phyloP scores from a whole-genome alignment of 1,284 basidiomycete species.

The Malassezia dermatis region DNA sequence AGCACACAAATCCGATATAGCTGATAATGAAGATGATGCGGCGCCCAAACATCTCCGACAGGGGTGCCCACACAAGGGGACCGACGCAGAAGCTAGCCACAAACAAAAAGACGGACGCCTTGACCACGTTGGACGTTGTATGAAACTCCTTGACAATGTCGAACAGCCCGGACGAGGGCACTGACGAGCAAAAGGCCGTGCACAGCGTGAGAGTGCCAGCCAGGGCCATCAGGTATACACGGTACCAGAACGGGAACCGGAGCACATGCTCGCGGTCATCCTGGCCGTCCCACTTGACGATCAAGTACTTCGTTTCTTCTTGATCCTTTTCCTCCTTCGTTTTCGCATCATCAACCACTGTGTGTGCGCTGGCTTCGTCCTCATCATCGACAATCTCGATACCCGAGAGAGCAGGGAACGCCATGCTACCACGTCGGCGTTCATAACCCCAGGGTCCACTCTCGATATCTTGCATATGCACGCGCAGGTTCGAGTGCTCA shows the following conservation, averaged over 20 bases:
- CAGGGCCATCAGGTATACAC: conserved; percentile 60
- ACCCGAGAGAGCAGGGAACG: not conserved
- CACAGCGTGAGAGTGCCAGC: conserved; percentile 60
- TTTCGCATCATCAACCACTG: not conserved
- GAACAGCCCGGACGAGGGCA: conserved; percentile 61
- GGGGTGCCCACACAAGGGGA: conserved; percentile 56
- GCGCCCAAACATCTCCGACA: conserved; percentile 55
- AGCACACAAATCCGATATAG: conserved; percentile 56
- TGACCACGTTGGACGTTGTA: conserved; percentile 57
- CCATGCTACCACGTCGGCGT: conserved; percentile 2
- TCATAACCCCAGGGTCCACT: conserved; percentile 1
- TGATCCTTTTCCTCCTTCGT: not conserved
- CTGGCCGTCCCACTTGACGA: conserved; percentile 44
- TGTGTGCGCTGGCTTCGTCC: not conserved
- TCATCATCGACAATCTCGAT: not conserved
- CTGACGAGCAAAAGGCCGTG: conserved; percentile 59
- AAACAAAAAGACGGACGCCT: conserved; percentile 61
- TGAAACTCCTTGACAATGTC: conserved; percentile 55
- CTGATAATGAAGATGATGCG: conserved; percentile 60
- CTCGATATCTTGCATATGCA: not conserved
- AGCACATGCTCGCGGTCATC: conserved; percentile 53
- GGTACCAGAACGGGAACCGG: conserved; percentile 56
- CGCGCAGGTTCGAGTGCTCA: not conserved
- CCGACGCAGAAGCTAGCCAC: conserved; percentile 55
- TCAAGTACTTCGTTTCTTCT: conserved; percentile 21